These are phyloP conservation scores for Ambrosia trifida DNA, from an alignment of 129 eudicot genomes.

Conservation along the genomic window DNA sequence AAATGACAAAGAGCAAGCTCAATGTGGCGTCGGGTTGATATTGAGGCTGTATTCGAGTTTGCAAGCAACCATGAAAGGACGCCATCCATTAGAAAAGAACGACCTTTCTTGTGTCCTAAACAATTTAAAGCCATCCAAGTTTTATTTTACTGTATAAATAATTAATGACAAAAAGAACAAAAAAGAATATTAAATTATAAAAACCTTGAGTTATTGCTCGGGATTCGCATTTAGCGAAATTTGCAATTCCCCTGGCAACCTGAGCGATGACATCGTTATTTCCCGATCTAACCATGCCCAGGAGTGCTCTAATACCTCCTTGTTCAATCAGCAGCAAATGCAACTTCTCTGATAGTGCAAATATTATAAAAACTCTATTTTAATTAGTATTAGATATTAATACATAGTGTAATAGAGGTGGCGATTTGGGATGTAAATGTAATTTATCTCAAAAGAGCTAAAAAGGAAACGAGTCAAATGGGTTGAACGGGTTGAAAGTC, in stretches of 20 bases:
- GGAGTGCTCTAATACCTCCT: conserved; percentile 84
- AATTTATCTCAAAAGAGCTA: too few species aligned
- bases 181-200: background rate
- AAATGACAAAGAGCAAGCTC: conserved; percentile 96
- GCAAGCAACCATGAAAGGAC: conserved; percentile 78
- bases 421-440: background rate
- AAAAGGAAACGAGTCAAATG: background rate
- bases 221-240: conserved; percentile 92
- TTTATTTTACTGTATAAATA: conserved; percentile 2
- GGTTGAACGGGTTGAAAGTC: background rate
- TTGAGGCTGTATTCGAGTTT: conserved; percentile 63
- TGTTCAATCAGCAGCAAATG: conserved; percentile 67
- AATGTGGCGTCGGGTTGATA: conserved; percentile 82
- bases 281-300: conserved; percentile 71
- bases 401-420: background rate
- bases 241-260: conserved; percentile 91
- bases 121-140: conserved; percentile 20
- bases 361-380: background rate
- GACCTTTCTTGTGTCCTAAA: conserved; percentile 79
- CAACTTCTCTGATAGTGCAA: conserved; percentile 54
- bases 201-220: conserved; percentile 88
- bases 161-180: background rate
- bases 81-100: conserved; percentile 71
- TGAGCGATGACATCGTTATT: conserved; percentile 82
- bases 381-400: conserved; percentile 27